Percentiles rank a stretch among this genome's conserved stretches.
Evolutionary conservation across 495 filamentous ascomycete species (phyloP).

Genomic region (Hyaloscypha variabilis): DNA sequence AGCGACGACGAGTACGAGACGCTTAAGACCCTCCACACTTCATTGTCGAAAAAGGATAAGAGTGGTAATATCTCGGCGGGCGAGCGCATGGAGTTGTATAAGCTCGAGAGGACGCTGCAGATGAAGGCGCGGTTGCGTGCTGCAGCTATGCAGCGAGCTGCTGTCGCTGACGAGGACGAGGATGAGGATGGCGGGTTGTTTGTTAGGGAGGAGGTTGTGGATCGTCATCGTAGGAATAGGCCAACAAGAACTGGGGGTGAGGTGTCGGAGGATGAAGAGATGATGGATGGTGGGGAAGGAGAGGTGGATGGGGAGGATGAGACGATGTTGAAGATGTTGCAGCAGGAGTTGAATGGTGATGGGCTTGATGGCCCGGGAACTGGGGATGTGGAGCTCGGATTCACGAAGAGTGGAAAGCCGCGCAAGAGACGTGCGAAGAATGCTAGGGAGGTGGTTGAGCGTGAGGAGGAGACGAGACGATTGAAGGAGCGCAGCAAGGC

Average conservation of each 20-base stretch:
- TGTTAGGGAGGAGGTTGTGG: conserved; percentile 5
- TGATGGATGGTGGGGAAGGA: neutral
- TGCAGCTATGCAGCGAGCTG: neutral
- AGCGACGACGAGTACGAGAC: conserved; percentile 4
- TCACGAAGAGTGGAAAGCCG: conserved; percentile 19
- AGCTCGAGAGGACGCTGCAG: neutral
- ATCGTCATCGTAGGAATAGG: neutral
- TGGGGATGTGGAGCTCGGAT: neutral
- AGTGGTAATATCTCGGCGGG: conserved; percentile 3
- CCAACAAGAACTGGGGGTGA: neutral
- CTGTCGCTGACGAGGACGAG: neutral
- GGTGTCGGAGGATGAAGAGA: neutral
- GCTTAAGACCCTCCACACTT: neutral
- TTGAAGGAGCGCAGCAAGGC: conserved; percentile 22
- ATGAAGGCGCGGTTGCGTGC: neutral
- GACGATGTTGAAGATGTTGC: neutral
- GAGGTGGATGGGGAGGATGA: conserved; percentile 1
- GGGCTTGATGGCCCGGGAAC: neutral
- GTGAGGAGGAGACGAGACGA: neutral
- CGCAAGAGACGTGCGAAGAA: conserved; percentile 21
- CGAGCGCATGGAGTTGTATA: neutral
- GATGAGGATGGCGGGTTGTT: conserved; percentile 11
- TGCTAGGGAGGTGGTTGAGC: conserved; percentile 17
- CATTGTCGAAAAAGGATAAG: neutral
- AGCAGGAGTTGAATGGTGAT: conserved; percentile 12